phyloP scores from a whole-genome alignment of 805 yeast species.

The Cyberlindnera subsufficiens region DNA sequence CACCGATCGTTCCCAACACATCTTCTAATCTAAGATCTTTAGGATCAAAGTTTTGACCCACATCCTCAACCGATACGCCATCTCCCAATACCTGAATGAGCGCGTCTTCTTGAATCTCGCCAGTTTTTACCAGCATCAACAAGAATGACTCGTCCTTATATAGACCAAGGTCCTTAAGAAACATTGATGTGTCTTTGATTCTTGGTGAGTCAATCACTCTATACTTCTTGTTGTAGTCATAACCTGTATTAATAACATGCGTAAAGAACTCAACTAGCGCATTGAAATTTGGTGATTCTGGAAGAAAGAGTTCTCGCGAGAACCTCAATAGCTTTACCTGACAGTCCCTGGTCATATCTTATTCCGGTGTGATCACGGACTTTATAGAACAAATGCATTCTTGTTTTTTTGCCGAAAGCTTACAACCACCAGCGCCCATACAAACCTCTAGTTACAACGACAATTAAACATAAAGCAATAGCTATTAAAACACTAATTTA shows the following conservation, averaged over 20 bases:
- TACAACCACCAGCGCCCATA: too few species aligned
- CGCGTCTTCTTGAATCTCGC: neutral
- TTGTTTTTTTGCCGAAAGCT: too few species aligned
- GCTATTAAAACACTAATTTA: neutral
- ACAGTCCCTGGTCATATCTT: too few species aligned
- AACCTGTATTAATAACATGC: slow-evolving; percentile 13
- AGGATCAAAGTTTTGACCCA: slow-evolving; percentile 2
- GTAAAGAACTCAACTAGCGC: slow-evolving; percentile 11
- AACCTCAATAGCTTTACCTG: slow-evolving; percentile 3
- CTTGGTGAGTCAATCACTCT: slow-evolving; percentile 15
- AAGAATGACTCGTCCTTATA: slow-evolving; percentile 13
- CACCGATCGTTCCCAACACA: slow-evolving; percentile 16
- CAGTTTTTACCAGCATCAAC: slow-evolving; percentile 6
- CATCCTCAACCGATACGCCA: slow-evolving; percentile 1
- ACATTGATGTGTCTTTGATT: slow-evolving; percentile 11
- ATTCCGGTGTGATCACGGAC: too few species aligned
- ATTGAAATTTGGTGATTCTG: neutral
- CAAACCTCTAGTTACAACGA: neutral
- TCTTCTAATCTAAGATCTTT: neutral
- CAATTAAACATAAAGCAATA: neutral
- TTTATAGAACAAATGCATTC: too few species aligned
- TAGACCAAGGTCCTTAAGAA: slow-evolving; percentile 17
- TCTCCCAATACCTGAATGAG: neutral
- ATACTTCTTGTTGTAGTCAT: slow-evolving; percentile 12
- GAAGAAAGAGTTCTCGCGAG: neutral